Percentiles rank a stretch among this genome's conserved stretches.
phyloP scores from a whole-genome alignment of 2,329 filamentous ascomycete genomes.

The Sordariomycetes sp. region DNA sequence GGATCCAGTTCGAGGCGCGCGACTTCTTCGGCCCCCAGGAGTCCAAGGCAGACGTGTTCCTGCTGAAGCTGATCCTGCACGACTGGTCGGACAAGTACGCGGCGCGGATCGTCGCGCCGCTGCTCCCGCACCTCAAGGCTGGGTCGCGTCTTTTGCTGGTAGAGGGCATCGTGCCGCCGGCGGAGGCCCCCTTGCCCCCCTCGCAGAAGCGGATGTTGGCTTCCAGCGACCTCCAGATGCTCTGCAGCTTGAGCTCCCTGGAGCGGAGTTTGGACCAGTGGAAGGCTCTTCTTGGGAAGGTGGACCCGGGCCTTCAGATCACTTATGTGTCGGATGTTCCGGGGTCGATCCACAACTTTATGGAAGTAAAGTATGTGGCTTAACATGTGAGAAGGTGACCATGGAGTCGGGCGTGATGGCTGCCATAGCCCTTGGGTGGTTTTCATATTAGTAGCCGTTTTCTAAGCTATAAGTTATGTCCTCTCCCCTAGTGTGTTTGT shows the following conservation, averaged over 20 bases:
- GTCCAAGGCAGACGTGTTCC: constrained; percentile 33
- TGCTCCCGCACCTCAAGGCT: constrained; percentile 32
- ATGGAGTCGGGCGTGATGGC: too few relatives aligned
- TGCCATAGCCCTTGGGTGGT: too few relatives aligned
- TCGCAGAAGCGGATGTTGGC: not conserved
- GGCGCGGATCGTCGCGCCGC: constrained; percentile 25
- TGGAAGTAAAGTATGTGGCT: not conserved
- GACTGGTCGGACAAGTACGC: constrained; percentile 39
- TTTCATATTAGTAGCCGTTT: too few relatives aligned
- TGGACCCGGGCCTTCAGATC: not conserved
- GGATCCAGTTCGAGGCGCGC: constrained; percentile 24
- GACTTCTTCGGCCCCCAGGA: constrained; percentile 27
- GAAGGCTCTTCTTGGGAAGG: not conserved
- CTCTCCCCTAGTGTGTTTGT: too few relatives aligned
- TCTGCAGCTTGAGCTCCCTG: constrained; percentile 34
- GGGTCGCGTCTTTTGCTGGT: constrained; percentile 26
- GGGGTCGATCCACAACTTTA: not conserved
- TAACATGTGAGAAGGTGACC: too few relatives aligned
- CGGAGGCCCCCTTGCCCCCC: constrained; percentile 8
- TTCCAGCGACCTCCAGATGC: constrained; percentile 29
- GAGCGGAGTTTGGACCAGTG: not conserved
- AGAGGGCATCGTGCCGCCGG: constrained; percentile 25
- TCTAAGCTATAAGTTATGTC: too few relatives aligned
- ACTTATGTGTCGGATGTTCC: not conserved
- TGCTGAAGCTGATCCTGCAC: constrained; percentile 43